phyloP scores from a whole-genome alignment of 352 stramenopile species.

The Pythium brachiatum region DNA sequence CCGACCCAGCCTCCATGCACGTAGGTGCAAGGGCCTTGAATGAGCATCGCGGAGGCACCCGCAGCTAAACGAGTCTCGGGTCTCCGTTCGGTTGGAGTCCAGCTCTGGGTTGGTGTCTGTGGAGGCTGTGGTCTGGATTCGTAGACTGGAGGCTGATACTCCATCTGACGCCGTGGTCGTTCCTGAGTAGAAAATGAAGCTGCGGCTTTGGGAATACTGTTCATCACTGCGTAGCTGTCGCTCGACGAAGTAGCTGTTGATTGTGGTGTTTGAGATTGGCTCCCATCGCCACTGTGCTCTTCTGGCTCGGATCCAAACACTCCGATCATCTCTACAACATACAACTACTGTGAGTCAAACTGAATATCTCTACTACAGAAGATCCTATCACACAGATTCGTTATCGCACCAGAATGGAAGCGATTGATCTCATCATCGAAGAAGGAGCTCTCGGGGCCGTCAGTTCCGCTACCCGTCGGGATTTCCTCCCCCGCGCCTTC shows the following conservation, averaged over 20 bases:
- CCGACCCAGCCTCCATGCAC: slow-evolving; percentile 13
- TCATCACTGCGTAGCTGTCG: neutral
- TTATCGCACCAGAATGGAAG: slow-evolving; percentile 36
- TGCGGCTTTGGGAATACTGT: neutral
- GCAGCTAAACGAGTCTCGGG: neutral
- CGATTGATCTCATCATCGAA: slow-evolving; percentile 39
- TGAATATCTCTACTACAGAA: no score
- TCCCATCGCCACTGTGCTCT: slow-evolving; percentile 30
- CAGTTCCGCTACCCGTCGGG: neutral
- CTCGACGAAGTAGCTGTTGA: neutral
- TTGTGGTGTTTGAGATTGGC: neutral
- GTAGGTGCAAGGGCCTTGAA: slow-evolving; percentile 20
- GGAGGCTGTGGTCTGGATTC: neutral
- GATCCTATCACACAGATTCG: neutral
- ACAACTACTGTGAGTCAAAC: neutral
- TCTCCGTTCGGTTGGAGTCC: neutral
- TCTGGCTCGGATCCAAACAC: slow-evolving; percentile 49
- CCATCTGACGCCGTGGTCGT: neutral
- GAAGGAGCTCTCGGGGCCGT: slow-evolving; percentile 6
- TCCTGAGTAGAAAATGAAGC: neutral
- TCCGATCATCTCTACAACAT: slow-evolving; percentile 39
- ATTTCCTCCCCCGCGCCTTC: neutral
- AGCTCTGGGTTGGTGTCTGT: neutral
- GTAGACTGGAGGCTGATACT: neutral
- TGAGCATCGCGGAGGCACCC: neutral